These are phyloP conservation scores for Chlamydomonas reinhardtii DNA, from an alignment of 163 green algal genomes.

Conservation along the genomic window DNA sequence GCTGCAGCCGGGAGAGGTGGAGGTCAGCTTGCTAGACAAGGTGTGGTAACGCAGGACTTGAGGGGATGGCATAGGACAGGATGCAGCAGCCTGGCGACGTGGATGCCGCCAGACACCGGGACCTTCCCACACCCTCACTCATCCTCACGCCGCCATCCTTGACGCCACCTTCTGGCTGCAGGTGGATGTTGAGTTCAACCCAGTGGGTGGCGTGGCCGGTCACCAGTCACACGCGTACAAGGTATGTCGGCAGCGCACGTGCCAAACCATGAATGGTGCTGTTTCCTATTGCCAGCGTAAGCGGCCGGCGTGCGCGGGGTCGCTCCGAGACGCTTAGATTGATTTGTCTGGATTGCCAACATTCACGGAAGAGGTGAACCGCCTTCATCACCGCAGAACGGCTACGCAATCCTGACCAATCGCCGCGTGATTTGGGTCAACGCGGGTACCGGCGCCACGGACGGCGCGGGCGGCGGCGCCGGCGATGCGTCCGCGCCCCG, in stretches of 20 bases:
- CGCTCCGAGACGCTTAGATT: no score
- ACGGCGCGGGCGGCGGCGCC: slow-evolving; percentile 31
- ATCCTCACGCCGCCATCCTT: no score
- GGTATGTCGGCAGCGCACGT: slow-evolving; percentile 10
- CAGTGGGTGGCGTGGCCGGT: slow-evolving; percentile 60
- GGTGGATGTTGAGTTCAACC: slow-evolving; percentile 77
- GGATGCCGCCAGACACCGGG: no score
- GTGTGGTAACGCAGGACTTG: slow-evolving; percentile 23
- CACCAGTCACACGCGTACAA: slow-evolving; percentile 65
- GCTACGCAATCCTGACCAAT: slow-evolving; percentile 76
- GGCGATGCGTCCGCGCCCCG: neutral
- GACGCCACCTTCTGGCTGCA: neutral
- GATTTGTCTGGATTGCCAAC: no score
- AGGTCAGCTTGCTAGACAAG: slow-evolving; percentile 77
- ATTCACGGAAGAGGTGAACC: no score
- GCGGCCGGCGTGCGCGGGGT: no score
- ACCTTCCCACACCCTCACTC: no score
- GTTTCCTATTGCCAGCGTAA: no score
- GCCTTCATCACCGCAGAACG: no score
- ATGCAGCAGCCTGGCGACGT: no score
- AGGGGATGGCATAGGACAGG: no score
- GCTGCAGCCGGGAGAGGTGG: slow-evolving; percentile 71
- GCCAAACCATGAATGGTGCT: no score
- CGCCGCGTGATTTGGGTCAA: slow-evolving; percentile 81
- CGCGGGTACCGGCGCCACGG: slow-evolving; percentile 54